phyloP scores from a whole-genome alignment of 2,329 filamentous ascomycete species.

The Penicillium sp. region DNA sequence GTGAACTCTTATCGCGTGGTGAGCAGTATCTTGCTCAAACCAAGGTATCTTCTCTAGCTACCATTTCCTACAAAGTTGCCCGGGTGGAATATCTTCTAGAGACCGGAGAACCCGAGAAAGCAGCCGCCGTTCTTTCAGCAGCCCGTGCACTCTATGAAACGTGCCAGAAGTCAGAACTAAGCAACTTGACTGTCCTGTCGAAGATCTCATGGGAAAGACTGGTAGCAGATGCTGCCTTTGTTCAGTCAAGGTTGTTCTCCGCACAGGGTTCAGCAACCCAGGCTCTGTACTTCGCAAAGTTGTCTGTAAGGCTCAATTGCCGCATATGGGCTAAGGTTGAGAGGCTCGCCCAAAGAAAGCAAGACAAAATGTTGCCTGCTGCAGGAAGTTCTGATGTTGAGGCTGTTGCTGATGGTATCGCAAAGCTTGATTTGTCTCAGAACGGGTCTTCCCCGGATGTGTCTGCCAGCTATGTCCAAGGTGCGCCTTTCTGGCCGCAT shows the following conservation, averaged over 20 bases:
- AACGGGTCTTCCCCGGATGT: conserved; percentile 36
- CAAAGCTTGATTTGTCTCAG: conserved; percentile 40
- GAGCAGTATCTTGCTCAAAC: conserved; percentile 48
- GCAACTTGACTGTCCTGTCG: conserved; percentile 37
- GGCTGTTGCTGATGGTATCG: conserved; percentile 38
- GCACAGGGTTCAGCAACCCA: conserved; percentile 50
- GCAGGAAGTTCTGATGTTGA: conserved; percentile 33
- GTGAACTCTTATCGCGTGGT: conserved; percentile 57
- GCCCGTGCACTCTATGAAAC: conserved; percentile 35
- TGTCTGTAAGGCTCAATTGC: conserved; percentile 50
- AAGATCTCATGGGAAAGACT: conserved; percentile 52
- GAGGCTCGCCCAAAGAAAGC: conserved; percentile 40
- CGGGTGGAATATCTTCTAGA: conserved; percentile 72
- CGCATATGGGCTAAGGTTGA: conserved; percentile 54
- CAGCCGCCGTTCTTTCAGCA: conserved; percentile 36
- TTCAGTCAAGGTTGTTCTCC: conserved; percentile 66
- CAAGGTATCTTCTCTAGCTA: conserved; percentile 45
- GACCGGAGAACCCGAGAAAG: conserved; percentile 64
- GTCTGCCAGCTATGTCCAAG: conserved; percentile 49
- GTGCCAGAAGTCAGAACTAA: conserved; percentile 29
- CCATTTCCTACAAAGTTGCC: conserved; percentile 63
- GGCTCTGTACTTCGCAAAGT: conserved; percentile 49
- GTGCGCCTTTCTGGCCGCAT: conserved; percentile 75
- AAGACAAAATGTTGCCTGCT: conserved; percentile 26
- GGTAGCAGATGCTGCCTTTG: conserved; percentile 59